Conservation (phyloP, 192 early-diverging fungal genomes). For the Mortierella claussenii region DNA sequence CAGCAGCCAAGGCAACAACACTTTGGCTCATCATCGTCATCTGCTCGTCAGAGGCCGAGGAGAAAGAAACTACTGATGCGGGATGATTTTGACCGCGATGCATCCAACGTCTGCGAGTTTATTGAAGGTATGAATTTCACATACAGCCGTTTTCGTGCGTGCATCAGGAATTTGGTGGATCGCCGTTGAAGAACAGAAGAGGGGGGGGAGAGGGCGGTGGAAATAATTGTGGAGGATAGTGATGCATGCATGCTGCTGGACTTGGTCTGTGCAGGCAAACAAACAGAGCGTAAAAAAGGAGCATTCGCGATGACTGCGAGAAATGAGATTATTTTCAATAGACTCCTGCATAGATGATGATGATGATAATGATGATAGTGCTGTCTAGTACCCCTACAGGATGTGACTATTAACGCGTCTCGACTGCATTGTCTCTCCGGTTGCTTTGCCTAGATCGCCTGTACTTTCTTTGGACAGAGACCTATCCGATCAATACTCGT, state of each 20-base stretch:
- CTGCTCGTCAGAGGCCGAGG: no score
- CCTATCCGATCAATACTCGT: constrained; percentile 43
- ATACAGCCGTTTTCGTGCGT: no score
- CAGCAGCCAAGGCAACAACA: constrained; percentile 3
- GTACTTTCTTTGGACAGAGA: constrained; percentile 66
- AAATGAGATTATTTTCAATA: neutral
- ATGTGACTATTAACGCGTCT: neutral
- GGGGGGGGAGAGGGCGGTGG: no score
- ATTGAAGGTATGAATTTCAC: constrained; percentile 32
- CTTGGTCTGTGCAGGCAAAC: no score
- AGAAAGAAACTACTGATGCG: neutral
- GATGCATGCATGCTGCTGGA: no score
- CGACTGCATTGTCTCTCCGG: neutral
- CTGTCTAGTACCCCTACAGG: neutral
- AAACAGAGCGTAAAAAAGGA: no score
- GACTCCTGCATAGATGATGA: neutral
- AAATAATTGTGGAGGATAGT: no score
- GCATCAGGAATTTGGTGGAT: no score
- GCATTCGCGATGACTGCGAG: no score
- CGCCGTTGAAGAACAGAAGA: no score
- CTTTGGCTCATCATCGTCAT: neutral
- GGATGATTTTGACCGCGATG: constrained; percentile 39
- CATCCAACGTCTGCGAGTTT: constrained; percentile 40
- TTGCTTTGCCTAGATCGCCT: constrained; percentile 58
- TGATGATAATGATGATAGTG: neutral